These are phyloP conservation scores for Pogostemon cablin DNA, from an alignment of 257 asterid species.

Conservation along the genomic window DNA sequence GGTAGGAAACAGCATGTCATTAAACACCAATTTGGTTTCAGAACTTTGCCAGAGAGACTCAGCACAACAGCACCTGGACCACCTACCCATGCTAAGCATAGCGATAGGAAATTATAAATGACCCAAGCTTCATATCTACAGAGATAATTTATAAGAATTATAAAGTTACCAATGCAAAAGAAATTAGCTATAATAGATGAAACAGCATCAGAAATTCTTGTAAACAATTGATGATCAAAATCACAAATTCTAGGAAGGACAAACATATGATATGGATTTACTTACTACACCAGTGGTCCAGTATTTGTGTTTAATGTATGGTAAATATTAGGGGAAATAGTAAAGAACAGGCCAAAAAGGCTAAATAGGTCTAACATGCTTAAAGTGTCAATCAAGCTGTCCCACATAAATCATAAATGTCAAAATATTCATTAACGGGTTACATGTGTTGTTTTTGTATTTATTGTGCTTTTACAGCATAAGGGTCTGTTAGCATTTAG, in stretches of 20 bases:
- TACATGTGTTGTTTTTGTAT: not conserved
- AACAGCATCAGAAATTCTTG: not conserved
- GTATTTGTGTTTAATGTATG: not conserved
- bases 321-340: conserved; percentile 3
- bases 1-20: conserved; percentile 98
- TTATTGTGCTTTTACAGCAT: not conserved
- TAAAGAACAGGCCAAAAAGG: not conserved
- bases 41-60: conserved; percentile 75
- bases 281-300: too few relatives aligned
- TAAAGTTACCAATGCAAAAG: conserved; percentile 20
- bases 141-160: conserved; percentile 32
- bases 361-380: not conserved
- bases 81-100: conserved; percentile 99
- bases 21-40: conserved; percentile 90
- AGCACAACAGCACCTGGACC: conserved; percentile 99
- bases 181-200: conserved; percentile 22
- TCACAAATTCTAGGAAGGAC: conserved; percentile 17
- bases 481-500: not conserved
- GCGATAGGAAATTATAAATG: conserved; percentile 91
- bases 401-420: not conserved
- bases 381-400: not conserved
- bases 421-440: not conserved
- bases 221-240: conserved; percentile 17
- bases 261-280: conserved; percentile 7
- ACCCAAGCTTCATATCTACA: conserved; percentile 99